These are phyloP conservation scores for Xylaria intraflava DNA, from an alignment of 495 filamentous ascomycete genomes.

Conservation along the genomic window DNA sequence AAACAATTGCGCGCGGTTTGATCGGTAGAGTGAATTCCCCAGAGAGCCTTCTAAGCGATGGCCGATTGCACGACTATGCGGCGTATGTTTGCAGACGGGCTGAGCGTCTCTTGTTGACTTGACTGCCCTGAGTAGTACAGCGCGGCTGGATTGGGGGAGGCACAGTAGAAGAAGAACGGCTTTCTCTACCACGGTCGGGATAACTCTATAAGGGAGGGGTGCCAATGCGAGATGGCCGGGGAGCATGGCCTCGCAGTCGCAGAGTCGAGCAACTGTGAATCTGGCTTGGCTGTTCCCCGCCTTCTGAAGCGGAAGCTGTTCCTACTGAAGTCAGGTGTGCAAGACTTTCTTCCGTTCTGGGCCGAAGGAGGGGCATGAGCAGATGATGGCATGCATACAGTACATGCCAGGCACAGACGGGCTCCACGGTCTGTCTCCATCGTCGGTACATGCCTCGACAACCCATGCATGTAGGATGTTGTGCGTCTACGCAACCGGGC, in stretches of 20 bases:
- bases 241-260: slow-evolving; percentile 1
- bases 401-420: slow-evolving; percentile 4
- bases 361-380: slow-evolving; percentile 3
- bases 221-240: neutral
- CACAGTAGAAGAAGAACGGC: too few relatives aligned
- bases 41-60: neutral
- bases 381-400: neutral
- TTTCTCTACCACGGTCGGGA: too few relatives aligned
- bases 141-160: neutral
- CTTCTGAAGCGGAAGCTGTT: slow-evolving; percentile 3
- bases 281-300: slow-evolving; percentile 6
- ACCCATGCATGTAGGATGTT: neutral
- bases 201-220: too few relatives aligned
- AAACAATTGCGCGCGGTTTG: neutral
- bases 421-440: too few relatives aligned
- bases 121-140: neutral
- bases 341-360: slow-evolving; percentile 8
- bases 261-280: neutral
- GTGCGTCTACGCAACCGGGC: neutral
- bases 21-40: neutral
- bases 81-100: neutral
- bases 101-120: neutral
- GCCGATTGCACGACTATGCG: neutral
- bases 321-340: slow-evolving; percentile 4
- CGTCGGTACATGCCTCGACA: neutral